phyloP scores from a whole-genome alignment of 2,329 filamentous ascomycete species.

The Fusarium musae region DNA sequence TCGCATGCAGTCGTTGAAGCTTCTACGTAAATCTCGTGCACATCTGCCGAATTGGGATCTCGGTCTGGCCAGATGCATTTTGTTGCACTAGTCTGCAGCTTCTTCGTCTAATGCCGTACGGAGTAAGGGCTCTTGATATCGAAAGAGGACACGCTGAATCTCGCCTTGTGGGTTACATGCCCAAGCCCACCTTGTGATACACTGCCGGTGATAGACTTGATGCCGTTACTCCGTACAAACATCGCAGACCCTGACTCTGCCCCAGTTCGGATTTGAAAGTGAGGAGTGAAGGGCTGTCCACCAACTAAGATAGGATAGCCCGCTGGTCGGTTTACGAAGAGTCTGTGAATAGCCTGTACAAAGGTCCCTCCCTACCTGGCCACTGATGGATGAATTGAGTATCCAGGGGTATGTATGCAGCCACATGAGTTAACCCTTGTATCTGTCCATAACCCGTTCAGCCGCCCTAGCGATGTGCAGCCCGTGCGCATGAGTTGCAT shows the following conservation, averaged over 20 bases:
- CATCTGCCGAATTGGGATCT: conserved; percentile 29
- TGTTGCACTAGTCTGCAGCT: conserved; percentile 1
- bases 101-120: background rate
- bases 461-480: conserved; percentile 2
- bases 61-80: conserved; percentile 40
- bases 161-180: background rate
- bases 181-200: conserved; percentile 1
- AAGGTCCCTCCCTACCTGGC: conserved; percentile 11
- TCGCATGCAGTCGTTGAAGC: conserved; percentile 7
- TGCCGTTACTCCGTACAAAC: background rate
- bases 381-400: background rate
- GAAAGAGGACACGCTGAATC: background rate
- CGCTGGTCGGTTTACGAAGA: background rate
- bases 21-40: conserved; percentile 21
- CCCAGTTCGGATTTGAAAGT: background rate
- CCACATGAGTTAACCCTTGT: background rate
- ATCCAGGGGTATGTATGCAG: conserved; percentile 2
- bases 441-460: conserved; percentile 23
- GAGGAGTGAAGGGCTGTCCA: background rate
- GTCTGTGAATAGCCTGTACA: background rate
- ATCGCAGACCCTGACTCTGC: conserved; percentile 16
- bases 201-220: background rate
- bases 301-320: background rate
- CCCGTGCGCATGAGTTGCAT: conserved; percentile 8
- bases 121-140: background rate